phyloP scores from a whole-genome alignment of 352 stramenopile genomes.

The Achlya hypogyna region DNA sequence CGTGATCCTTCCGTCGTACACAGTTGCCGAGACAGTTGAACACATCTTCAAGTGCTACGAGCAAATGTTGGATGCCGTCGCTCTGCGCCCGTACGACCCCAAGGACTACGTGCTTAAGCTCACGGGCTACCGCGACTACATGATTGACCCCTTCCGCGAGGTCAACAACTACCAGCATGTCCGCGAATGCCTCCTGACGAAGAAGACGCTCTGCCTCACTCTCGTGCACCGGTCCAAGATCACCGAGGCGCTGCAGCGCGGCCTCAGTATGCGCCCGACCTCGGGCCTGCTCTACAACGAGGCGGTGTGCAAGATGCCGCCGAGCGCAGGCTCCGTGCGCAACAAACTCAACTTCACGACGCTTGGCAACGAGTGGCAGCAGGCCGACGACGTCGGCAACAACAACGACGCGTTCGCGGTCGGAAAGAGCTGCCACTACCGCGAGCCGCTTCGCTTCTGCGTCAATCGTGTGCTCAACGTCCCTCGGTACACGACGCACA shows the following conservation, averaged over 20 bases:
- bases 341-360: slow-evolving; percentile 8
- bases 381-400: background rate
- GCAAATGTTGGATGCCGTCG: slow-evolving; percentile 59
- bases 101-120: slow-evolving; percentile 78
- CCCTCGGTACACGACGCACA: slow-evolving; percentile 48
- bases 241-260: slow-evolving; percentile 70
- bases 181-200: slow-evolving; percentile 71
- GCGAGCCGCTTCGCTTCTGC: slow-evolving; percentile 57
- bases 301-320: background rate
- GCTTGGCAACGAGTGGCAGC: slow-evolving; percentile 1
- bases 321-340: slow-evolving; percentile 12
- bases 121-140: slow-evolving; percentile 77
- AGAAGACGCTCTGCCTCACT: slow-evolving; percentile 77
- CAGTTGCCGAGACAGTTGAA: slow-evolving; percentile 77
- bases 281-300: background rate
- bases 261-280: slow-evolving; percentile 32
- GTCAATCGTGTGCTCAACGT: slow-evolving; percentile 80
- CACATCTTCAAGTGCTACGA: slow-evolving; percentile 86
- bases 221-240: slow-evolving; percentile 79
- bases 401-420: background rate
- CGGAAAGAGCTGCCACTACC: slow-evolving; percentile 28
- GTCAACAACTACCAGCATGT: slow-evolving; percentile 86
- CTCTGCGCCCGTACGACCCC: slow-evolving; percentile 66
- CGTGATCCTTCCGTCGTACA: slow-evolving; percentile 73
- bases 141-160: slow-evolving; percentile 56